A percentile compares a stretch with the other conserved stretches of the same genome.
Conservation (phyloP, 192 early-diverging fungal genomes). For the Linderina pennispora region DNA sequence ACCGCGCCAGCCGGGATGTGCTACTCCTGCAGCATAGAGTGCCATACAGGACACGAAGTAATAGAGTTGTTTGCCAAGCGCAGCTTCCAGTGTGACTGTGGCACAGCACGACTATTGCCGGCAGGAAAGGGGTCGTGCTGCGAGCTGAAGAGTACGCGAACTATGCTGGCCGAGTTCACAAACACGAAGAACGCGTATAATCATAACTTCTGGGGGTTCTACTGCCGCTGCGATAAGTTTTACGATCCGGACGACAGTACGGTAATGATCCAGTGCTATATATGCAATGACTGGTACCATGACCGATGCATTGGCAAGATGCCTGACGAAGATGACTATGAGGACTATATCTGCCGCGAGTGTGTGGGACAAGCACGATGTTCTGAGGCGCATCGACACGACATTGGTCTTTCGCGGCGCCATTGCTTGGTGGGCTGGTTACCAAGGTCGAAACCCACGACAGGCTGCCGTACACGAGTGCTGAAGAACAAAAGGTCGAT, state of each 20-base stretch:
- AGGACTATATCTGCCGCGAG: slow-evolving; percentile 35
- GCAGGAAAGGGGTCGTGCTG: slow-evolving; percentile 12
- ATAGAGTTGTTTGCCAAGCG: slow-evolving; percentile 84
- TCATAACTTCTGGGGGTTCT: slow-evolving; percentile 76
- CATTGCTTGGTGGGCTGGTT: slow-evolving; percentile 15
- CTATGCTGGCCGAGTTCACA: slow-evolving; percentile 6
- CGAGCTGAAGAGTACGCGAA: slow-evolving; percentile 16
- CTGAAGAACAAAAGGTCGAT: too few relatives aligned
- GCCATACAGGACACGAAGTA: slow-evolving; percentile 70
- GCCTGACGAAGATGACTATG: slow-evolving; percentile 19
- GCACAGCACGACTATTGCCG: slow-evolving; percentile 45
- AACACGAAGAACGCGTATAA: slow-evolving; percentile 75
- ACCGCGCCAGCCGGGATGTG: slow-evolving; percentile 54
- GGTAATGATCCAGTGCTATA: slow-evolving; percentile 78
- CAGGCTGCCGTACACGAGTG: too few relatives aligned
- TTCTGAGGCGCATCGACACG: slow-evolving; percentile 26
- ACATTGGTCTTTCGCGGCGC: neutral
- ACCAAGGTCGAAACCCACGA: slow-evolving; percentile 6
- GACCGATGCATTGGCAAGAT: slow-evolving; percentile 62
- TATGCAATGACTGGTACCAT: slow-evolving; percentile 88
- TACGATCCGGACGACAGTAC: slow-evolving; percentile 73
- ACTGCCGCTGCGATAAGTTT: slow-evolving; percentile 76
- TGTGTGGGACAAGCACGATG: slow-evolving; percentile 19
- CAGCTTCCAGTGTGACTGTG: slow-evolving; percentile 88
- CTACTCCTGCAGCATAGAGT: slow-evolving; percentile 74